phyloP scores from a whole-genome alignment of 2,329 filamentous ascomycete genomes.

The Pseudopyricularia cyperi region DNA sequence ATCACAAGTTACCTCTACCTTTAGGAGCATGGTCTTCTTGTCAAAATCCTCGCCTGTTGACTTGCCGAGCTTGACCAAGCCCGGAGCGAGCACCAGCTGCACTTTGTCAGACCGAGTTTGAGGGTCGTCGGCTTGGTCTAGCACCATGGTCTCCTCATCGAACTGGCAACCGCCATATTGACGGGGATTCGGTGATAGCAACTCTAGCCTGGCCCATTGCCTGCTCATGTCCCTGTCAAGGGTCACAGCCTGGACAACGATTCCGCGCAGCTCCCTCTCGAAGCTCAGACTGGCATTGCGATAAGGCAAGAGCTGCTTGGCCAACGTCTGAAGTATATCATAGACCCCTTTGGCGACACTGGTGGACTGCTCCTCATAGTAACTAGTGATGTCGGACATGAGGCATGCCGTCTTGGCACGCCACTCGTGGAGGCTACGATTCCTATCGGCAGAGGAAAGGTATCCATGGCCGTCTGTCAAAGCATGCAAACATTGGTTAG shows the following conservation, averaged over 20 bases:
- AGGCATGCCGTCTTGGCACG: background rate
- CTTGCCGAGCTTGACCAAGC: background rate
- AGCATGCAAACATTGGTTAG: background rate
- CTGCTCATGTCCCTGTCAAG: background rate
- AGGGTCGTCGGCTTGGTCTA: background rate
- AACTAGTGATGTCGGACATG: background rate
- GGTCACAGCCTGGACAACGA: background rate
- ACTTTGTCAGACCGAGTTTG: background rate
- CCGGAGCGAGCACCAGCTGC: background rate
- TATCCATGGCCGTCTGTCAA: background rate
- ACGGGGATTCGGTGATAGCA: background rate
- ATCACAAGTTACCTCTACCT: background rate
- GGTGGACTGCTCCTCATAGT: too few relatives aligned
- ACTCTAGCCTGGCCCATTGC: background rate
- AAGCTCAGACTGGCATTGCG: background rate
- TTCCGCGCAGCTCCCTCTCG: slow-evolving; percentile 2
- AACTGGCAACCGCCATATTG: background rate
- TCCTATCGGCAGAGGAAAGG: background rate
- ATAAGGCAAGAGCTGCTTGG: too few relatives aligned
- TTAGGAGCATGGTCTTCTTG: background rate
- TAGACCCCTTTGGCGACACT: too few relatives aligned
- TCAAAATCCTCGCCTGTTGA: background rate
- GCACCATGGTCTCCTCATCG: background rate
- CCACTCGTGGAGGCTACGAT: background rate
- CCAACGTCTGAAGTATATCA: too few relatives aligned